phyloP scores from a whole-genome alignment of 352 stramenopile genomes.

The Pythium rhizo-oryzae region DNA sequence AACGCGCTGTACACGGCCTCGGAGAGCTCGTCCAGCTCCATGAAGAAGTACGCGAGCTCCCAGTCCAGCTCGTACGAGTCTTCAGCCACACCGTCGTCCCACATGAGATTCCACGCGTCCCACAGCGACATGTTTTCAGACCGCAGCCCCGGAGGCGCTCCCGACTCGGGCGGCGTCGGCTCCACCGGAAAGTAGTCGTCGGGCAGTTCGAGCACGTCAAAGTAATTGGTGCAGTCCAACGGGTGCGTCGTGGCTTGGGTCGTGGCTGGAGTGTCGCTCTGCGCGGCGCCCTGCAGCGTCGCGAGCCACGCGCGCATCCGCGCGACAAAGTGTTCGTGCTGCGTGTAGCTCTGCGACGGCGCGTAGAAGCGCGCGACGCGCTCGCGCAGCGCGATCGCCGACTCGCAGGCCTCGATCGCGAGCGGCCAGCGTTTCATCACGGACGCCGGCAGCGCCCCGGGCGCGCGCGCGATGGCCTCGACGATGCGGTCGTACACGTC shows the following conservation, averaged over 20 bases:
- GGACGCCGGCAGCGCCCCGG: neutral
- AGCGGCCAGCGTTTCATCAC: neutral
- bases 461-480: conserved; percentile 6
- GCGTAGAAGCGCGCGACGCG: conserved; percentile 9
- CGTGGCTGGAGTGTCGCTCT: too few relatives aligned
- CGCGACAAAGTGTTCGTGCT: conserved; percentile 1
- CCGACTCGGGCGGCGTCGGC: too few relatives aligned
- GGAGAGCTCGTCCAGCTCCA: conserved; percentile 29
- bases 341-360: too few relatives aligned
- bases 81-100: too few relatives aligned
- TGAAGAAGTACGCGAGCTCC: conserved; percentile 31
- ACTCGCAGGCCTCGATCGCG: conserved; percentile 6
- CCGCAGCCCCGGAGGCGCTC: too few relatives aligned
- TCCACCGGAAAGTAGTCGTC: conserved; percentile 7
- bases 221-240: conserved; percentile 13
- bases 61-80: conserved; percentile 20
- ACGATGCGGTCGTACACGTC: conserved; percentile 10
- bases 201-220: neutral
- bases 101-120: too few relatives aligned
- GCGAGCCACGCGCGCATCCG: conserved; percentile 6
- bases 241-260: neutral
- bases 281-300: neutral
- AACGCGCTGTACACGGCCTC: conserved; percentile 29
- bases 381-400: conserved; percentile 17
- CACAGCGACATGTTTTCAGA: too few relatives aligned